Conservation (phyloP, 768 basidiomycete species). For the Hebeloma cylindrosporum region DNA sequence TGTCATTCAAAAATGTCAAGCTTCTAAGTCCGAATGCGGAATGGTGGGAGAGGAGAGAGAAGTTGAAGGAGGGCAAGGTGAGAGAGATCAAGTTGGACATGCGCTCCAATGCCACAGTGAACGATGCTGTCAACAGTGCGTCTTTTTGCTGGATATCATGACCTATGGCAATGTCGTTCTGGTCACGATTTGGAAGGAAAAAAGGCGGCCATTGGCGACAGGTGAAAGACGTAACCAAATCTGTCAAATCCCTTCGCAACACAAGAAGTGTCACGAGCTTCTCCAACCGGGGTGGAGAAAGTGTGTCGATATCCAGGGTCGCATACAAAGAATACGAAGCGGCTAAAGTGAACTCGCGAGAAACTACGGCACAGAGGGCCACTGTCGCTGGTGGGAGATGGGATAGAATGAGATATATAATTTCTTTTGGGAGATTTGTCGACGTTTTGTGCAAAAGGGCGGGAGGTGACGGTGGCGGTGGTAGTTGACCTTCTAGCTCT, state of each 20-base stretch:
- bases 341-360: slow-evolving; percentile 33
- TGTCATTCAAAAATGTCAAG: slow-evolving; percentile 37
- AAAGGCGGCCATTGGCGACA: slow-evolving; percentile 46
- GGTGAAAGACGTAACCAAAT: slow-evolving; percentile 38
- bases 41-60: slow-evolving; percentile 41
- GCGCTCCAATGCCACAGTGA: slow-evolving; percentile 43
- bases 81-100: slow-evolving; percentile 45
- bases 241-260: slow-evolving; percentile 39
- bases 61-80: slow-evolving; percentile 43
- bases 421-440: slow-evolving; percentile 32
- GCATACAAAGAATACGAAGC: slow-evolving; percentile 34
- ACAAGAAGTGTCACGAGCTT: slow-evolving; percentile 37
- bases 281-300: slow-evolving; percentile 32
- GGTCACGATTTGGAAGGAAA: slow-evolving; percentile 26
- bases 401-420: slow-evolving; percentile 33
- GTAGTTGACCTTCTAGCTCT: background rate
- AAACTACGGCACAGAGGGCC: slow-evolving; percentile 32
- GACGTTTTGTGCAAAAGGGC: slow-evolving; percentile 6
- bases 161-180: slow-evolving; percentile 8
- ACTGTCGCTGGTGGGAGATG: slow-evolving; percentile 32
- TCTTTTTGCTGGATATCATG: slow-evolving; percentile 23
- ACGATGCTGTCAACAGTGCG: slow-evolving; percentile 38
- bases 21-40: slow-evolving; percentile 41
- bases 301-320: slow-evolving; percentile 33
- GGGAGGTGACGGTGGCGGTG: slow-evolving; percentile 2